phyloP scores from a whole-genome alignment of 257 asterid species.

The Asclepias syriaca region DNA sequence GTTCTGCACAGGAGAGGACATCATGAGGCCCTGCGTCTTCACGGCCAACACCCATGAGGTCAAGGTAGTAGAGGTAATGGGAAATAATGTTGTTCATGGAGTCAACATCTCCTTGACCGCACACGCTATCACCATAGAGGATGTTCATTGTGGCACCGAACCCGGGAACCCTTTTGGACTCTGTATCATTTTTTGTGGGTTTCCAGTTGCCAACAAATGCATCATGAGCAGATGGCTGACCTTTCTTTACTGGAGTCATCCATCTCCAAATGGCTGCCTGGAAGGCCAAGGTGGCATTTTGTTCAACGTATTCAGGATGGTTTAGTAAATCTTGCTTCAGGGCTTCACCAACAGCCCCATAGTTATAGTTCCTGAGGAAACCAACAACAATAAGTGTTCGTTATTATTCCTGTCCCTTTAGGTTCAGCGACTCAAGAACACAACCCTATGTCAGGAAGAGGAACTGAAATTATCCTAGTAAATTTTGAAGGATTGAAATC shows the following conservation, averaged over 20 bases:
- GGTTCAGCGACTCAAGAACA: background rate
- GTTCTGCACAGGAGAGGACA: slow-evolving; percentile 65
- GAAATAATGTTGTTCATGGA: slow-evolving; percentile 64
- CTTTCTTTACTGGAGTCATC: slow-evolving; percentile 72
- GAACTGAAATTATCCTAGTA: background rate
- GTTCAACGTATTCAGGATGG: slow-evolving; percentile 92
- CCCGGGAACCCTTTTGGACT: slow-evolving; percentile 62
- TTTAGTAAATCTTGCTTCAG: slow-evolving; percentile 61
- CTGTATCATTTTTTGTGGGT: slow-evolving; percentile 82
- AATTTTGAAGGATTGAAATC: background rate
- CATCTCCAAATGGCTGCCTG: slow-evolving; percentile 74
- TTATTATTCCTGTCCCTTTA: no score
- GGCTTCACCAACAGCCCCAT: slow-evolving; percentile 59
- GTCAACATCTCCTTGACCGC: slow-evolving; percentile 80
- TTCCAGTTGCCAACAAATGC: slow-evolving; percentile 75
- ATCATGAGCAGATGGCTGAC: slow-evolving; percentile 77
- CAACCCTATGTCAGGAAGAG: background rate
- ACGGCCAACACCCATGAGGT: slow-evolving; percentile 73
- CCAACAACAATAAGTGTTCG: background rate
- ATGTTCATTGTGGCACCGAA: slow-evolving; percentile 88
- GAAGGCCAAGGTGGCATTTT: slow-evolving; percentile 88
- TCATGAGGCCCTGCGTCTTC: slow-evolving; percentile 77
- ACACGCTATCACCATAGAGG: slow-evolving; percentile 57
- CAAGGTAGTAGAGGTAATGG: slow-evolving; percentile 66
- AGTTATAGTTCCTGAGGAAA: slow-evolving; percentile 64